Conservation (phyloP, 345 rosid species). For the Eucalyptus sp. region DNA sequence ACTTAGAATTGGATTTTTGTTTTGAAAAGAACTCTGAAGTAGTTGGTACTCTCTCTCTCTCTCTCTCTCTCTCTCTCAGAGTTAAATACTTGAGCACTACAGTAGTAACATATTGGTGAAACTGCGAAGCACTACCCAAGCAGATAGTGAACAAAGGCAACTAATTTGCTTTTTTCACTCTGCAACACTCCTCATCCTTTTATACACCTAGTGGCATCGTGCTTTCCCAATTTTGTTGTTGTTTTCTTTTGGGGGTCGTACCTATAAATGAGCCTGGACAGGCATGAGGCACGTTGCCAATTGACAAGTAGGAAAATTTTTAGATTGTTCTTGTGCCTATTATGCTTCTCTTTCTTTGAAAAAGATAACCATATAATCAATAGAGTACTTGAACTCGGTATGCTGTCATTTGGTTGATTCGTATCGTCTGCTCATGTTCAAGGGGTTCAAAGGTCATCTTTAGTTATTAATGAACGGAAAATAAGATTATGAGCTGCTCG, state of each 20-base stretch:
- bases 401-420: not conserved
- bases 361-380: not conserved
- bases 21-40: not conserved
- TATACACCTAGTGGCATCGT: not conserved
- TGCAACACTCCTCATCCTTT: not conserved
- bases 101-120: not conserved
- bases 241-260: not conserved
- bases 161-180: not conserved
- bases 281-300: not conserved
- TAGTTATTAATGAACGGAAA: not conserved
- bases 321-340: not conserved
- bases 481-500: not conserved
- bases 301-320: not conserved
- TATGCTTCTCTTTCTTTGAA: not conserved
- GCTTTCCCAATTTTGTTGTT: not conserved
- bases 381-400: not conserved
- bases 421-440: not conserved
- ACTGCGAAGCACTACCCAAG: not conserved
- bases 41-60: not conserved
- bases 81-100: not conserved
- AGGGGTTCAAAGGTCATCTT: not conserved
- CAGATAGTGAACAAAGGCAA: not conserved
- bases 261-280: not conserved
- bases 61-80: not conserved
- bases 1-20: not conserved